Percentiles rank a stretch among this genome's conserved stretches.
These are phyloP conservation scores for Parascedosporium putredinis DNA, from an alignment of 2,329 filamentous ascomycete species.

Conservation along the genomic window DNA sequence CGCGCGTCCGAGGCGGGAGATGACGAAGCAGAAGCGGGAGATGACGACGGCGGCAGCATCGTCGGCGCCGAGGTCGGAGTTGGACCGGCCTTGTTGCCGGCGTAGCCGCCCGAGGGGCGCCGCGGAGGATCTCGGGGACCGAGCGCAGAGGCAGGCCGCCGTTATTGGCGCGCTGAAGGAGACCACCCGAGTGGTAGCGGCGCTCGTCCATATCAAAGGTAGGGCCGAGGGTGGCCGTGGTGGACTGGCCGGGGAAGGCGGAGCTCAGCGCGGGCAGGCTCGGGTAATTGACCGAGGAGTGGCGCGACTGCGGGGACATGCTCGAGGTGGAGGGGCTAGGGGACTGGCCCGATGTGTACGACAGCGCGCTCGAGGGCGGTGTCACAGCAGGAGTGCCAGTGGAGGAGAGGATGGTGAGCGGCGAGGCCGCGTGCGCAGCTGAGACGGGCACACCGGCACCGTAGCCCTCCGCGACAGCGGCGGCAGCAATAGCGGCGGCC, in stretches of 20 bases:
- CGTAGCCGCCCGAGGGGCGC: conserved; percentile 32
- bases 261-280: conserved; percentile 57
- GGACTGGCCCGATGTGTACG: conserved; percentile 69
- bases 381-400: conserved; percentile 67
- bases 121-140: conserved; percentile 26
- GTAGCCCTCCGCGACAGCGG: conserved; percentile 17
- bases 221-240: conserved; percentile 61
- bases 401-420: conserved; percentile 46
- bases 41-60: conserved; percentile 9
- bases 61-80: neutral
- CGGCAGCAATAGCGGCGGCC: neutral
- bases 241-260: conserved; percentile 57
- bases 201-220: conserved; percentile 54
- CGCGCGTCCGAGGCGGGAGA: conserved; percentile 13
- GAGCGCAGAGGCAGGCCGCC: conserved; percentile 29
- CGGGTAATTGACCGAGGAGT: conserved; percentile 62
- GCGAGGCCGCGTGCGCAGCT: conserved; percentile 50
- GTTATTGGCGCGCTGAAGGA: conserved; percentile 50
- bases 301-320: conserved; percentile 55
- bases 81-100: too few relatives aligned
- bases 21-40: neutral
- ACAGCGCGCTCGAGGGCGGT: conserved; percentile 63
- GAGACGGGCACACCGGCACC: conserved; percentile 29
- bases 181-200: conserved; percentile 55
- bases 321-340: conserved; percentile 60